Percentiles rank a stretch among this genome's conserved stretches.
Evolutionary conservation across 768 basidiomycete genomes (phyloP).

Genomic region (Tylopilus sp.): DNA sequence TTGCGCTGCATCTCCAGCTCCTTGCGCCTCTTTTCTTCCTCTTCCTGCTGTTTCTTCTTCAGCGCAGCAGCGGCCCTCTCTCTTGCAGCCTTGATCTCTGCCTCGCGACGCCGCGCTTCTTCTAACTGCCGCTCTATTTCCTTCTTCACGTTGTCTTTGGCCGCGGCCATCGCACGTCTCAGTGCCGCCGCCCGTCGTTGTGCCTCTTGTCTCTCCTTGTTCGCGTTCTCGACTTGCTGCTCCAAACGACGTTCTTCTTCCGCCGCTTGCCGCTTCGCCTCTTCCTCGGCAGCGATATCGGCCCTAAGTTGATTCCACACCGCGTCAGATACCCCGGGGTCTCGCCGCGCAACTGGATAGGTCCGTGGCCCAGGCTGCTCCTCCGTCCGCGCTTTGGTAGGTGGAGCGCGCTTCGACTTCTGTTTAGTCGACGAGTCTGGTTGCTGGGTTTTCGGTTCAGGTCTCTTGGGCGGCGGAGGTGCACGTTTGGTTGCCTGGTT

Average conservation of each 20-base stretch:
- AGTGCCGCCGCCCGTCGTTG: conserved; percentile 11
- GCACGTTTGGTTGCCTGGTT: conserved; percentile 18
- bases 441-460: background rate
- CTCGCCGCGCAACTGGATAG: conserved; percentile 31
- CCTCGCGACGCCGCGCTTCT: conserved; percentile 28
- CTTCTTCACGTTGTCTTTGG: conserved; percentile 19
- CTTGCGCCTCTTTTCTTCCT: conserved; percentile 30
- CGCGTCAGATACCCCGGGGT: conserved; percentile 51
- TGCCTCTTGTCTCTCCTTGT: conserved; percentile 11
- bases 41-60: conserved; percentile 35
- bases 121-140: conserved; percentile 29
- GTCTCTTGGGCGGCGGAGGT: conserved; percentile 17
- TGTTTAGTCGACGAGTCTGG: background rate
- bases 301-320: conserved; percentile 52
- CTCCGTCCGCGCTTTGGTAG: background rate
- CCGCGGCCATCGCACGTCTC: conserved; percentile 16
- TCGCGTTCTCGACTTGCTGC: conserved; percentile 14
- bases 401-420: background rate
- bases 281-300: conserved; percentile 27
- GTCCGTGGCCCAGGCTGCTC: conserved; percentile 10
- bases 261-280: conserved; percentile 15
- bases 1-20: conserved; percentile 38
- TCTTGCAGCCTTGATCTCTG: conserved; percentile 22
- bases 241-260: conserved; percentile 20
- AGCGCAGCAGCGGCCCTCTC: conserved; percentile 26